A percentile compares a stretch with the other conserved stretches of the same genome.
Evolutionary conservation across 768 basidiomycete species (phyloP).

Genomic region (Panus rudis): DNA sequence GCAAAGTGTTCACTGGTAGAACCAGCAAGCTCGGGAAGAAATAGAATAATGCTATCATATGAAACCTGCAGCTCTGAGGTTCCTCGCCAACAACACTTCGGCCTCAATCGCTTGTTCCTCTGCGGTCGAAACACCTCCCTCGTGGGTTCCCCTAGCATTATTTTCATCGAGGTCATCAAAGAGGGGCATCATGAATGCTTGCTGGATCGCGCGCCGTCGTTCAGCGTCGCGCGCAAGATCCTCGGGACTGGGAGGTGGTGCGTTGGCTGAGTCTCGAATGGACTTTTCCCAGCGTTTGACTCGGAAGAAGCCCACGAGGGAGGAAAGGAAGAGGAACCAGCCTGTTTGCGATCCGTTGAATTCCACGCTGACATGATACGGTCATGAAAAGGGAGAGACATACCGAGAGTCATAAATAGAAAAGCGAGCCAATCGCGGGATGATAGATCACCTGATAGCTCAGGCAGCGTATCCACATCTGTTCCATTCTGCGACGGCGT

Average conservation of each 20-base stretch:
- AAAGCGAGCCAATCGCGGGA: constrained; percentile 89
- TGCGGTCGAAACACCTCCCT: too few relatives aligned
- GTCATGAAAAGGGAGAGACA: constrained; percentile 8
- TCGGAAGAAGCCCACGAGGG: constrained; percentile 75
- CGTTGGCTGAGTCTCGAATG: constrained; percentile 50
- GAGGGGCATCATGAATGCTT: too few relatives aligned
- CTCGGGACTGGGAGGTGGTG: too few relatives aligned
- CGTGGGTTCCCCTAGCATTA: too few relatives aligned
- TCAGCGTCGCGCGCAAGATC: too few relatives aligned
- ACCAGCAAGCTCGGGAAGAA: too few relatives aligned
- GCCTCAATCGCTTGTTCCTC: constrained; percentile 18
- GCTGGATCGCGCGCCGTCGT: too few relatives aligned
- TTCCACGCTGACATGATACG: background rate
- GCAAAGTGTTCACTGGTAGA: too few relatives aligned
- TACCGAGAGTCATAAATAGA: constrained; percentile 84
- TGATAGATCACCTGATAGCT: constrained; percentile 32
- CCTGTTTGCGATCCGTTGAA: constrained; percentile 33
- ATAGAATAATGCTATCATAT: too few relatives aligned
- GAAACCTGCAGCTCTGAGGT: constrained; percentile 19
- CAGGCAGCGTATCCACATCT: background rate
- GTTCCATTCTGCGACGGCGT: constrained; percentile 4
- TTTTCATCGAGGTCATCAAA: too few relatives aligned
- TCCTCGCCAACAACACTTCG: constrained; percentile 18
- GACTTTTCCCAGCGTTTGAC: constrained; percentile 80
- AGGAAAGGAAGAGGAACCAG: constrained; percentile 88